Percentiles rank a stretch among this genome's conserved stretches.
Conservation (phyloP, 257 asterid genomes). For the Rauvolfia tetraphylla region DNA sequence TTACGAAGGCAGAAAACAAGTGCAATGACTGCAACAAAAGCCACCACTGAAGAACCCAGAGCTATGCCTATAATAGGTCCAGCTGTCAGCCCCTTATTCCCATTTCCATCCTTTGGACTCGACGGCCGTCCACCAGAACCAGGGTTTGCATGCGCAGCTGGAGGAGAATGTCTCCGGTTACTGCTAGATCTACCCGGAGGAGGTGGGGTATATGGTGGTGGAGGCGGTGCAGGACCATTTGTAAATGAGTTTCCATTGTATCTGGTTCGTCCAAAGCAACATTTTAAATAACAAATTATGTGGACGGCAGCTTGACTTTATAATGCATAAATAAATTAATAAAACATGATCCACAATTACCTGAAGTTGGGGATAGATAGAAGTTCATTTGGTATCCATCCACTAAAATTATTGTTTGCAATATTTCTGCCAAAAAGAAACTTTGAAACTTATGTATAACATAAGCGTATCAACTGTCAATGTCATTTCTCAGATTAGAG, state of each 20-base stretch:
- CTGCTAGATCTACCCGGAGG: conserved; percentile 69
- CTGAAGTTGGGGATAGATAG: conserved; percentile 61
- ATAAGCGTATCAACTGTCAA: neutral
- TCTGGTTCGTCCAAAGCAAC: conserved; percentile 40
- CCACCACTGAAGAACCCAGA: conserved; percentile 61
- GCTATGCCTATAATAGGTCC: conserved; percentile 81
- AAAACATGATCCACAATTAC: conserved; percentile 39
- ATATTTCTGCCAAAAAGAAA: conserved; percentile 62
- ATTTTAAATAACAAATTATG: conserved; percentile 20
- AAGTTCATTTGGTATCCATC: conserved; percentile 90
- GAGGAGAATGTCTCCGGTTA: conserved; percentile 38
- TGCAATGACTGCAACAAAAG: conserved; percentile 45
- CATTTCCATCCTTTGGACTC: conserved; percentile 36
- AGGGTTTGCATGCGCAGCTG: conserved; percentile 39
- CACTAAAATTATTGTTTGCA: conserved; percentile 80
- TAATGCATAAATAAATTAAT: neutral
- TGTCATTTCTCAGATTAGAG: neutral
- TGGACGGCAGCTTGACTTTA: conserved; percentile 7
- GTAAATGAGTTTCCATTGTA: conserved; percentile 70
- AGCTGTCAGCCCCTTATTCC: conserved; percentile 48
- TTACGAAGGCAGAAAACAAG: conserved; percentile 58
- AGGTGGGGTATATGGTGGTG: conserved; percentile 82
- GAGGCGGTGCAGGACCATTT: conserved; percentile 94
- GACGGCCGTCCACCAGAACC: conserved; percentile 39
- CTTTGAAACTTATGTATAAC: neutral